A percentile compares a stretch with the other conserved stretches of the same genome.
Evolutionary conservation across 495 filamentous ascomycete genomes (phyloP).

Genomic region (Penicillium paxilli): DNA sequence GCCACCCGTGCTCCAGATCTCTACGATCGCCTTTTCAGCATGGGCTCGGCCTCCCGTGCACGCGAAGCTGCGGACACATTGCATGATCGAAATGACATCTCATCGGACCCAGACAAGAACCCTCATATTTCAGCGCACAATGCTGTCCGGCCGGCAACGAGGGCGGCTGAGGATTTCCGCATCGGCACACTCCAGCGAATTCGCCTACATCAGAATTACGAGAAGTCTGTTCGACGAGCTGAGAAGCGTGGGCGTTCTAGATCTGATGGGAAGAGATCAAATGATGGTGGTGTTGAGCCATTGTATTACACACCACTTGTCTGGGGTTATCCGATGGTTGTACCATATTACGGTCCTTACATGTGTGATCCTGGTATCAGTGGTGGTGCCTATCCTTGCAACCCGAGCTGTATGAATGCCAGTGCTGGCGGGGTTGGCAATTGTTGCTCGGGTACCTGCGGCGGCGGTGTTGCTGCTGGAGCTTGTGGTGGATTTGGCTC

Average conservation of each 20-base stretch:
- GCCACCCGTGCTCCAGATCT: conserved; percentile 61
- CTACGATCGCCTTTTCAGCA: conserved; percentile 44
- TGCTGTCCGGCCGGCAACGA: conserved; percentile 33
- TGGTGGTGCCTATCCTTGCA: conserved; percentile 38
- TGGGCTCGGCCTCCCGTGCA: conserved; percentile 30
- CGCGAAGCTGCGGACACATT: conserved; percentile 45
- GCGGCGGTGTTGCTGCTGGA: conserved; percentile 54
- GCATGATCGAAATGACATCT: conserved; percentile 54
- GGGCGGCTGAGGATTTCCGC: conserved; percentile 7
- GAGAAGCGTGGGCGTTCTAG: conserved; percentile 54
- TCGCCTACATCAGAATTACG: conserved; percentile 52
- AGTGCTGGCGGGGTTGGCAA: conserved; percentile 41
- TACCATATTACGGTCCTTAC: conserved; percentile 55
- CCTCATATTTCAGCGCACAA: conserved; percentile 77
- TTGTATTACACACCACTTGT: conserved; percentile 31
- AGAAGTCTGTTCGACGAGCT: conserved; percentile 61
- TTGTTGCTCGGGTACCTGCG: conserved; percentile 51
- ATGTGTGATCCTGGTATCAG: conserved; percentile 48
- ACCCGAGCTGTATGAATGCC: conserved; percentile 48
- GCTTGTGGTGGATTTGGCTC: conserved; percentile 46
- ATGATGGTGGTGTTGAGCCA: conserved; percentile 29
- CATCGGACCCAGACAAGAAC: conserved; percentile 56
- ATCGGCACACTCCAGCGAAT: conserved; percentile 18
- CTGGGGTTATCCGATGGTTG: conserved; percentile 50
- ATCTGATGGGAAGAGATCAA: conserved; percentile 29